Conservation (phyloP, 2,329 filamentous ascomycete genomes). For the Cladophialophora chaetospira region DNA sequence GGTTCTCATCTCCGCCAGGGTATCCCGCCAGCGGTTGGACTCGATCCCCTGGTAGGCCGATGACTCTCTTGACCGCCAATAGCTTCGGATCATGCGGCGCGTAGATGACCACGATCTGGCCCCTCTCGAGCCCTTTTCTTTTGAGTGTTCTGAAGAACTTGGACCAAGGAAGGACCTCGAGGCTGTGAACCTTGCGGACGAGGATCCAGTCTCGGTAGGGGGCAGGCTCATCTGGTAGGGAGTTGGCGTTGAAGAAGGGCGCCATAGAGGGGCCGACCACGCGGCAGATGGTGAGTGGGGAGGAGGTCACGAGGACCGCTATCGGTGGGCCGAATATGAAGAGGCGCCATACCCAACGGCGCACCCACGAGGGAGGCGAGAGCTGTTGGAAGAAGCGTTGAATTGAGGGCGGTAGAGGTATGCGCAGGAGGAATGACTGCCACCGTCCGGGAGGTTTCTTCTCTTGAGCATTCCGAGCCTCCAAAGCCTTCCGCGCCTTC, state of each 20-base stretch:
- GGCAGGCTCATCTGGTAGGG: constrained; percentile 47
- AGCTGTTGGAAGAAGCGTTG: background rate
- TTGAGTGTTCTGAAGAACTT: constrained; percentile 41
- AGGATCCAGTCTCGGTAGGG: constrained; percentile 44
- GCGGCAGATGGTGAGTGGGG: constrained; percentile 43
- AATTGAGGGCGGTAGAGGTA: background rate
- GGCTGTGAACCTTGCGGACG: constrained; percentile 21
- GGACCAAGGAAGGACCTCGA: background rate
- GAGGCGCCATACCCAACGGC: constrained; percentile 24
- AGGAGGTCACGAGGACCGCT: constrained; percentile 45
- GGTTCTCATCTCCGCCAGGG: constrained; percentile 48
- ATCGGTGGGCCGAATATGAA: constrained; percentile 40
- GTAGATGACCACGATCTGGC: constrained; percentile 72
- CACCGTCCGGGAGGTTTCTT: no score
- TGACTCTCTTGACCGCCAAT: constrained; percentile 76
- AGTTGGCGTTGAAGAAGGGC: constrained; percentile 71
- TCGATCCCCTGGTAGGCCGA: constrained; percentile 77
- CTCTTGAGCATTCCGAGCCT: background rate
- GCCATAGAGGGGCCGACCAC: constrained; percentile 67
- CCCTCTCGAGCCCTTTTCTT: constrained; percentile 62
- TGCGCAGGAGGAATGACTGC: background rate
- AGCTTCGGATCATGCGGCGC: constrained; percentile 34
- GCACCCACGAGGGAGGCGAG: background rate
- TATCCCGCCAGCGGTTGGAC: constrained; percentile 68
- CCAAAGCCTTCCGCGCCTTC: background rate